Evolutionary conservation across 2,329 filamentous ascomycete genomes (phyloP), one percentile per base, ranked within the genome.

Genomic region (Fusarium nodosum): DNA sequence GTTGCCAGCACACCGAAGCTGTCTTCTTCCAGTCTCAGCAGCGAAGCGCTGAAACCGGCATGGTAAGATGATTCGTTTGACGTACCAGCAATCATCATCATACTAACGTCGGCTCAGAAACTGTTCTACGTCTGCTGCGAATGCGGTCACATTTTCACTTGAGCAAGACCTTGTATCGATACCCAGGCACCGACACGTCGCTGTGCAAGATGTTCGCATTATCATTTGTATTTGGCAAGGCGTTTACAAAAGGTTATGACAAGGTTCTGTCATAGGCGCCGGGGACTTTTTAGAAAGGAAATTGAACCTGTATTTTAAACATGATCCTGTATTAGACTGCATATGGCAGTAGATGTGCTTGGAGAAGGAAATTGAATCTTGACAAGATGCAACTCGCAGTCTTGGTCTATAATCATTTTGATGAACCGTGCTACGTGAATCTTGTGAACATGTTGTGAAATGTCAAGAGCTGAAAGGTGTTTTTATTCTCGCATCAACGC

Each of bases 21-120:
- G 97, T 99, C 64, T 99, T 97, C 84, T 99, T 99, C 85, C 96
- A 99, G 84, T 97, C 94, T 66, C 96, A 99, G 79, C 94, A 98
- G 84, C 92, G 96, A 81, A 97, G 92, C 73, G 93, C 93, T 50
- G 94, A 98, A 81, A 99, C 96, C 45, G 96, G 96, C 83, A 99
- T 99, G 96, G 96, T 98, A 82, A 86, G 92, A 76, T 55, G 13
- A 26, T 30, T 12, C 26, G 26, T 18, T 28, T 18, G 16, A 15
- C 20, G 1, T 12, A 15, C 28, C 28, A 41, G 13, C 15, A 28
- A 52, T 18, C 13, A 16, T 12, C 28, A 36, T 26, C 39, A 47
- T 10, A 22, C 55, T 69, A 57, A 71, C 56, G 20, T 30, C 22
- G 36, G 11, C 13, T 7, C 73, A 96, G 93, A 94, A 94, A 93